These are phyloP conservation scores for Barnettozyma pratensis DNA, from an alignment of 805 yeast genomes.

Conservation along the genomic window DNA sequence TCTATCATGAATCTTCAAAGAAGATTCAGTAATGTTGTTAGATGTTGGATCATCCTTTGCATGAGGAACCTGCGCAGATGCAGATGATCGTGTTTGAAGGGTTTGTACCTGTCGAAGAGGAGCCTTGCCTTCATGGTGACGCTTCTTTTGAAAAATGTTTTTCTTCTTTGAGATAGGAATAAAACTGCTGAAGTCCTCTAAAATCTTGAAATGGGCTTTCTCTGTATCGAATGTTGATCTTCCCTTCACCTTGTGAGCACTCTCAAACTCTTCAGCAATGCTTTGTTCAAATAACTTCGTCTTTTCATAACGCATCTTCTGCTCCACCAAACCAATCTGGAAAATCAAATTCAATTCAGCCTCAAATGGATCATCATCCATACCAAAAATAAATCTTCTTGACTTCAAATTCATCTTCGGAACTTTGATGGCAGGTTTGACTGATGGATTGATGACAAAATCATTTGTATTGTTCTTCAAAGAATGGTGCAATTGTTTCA, in stretches of 20 bases:
- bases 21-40: not conserved
- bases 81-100: not conserved
- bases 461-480: slow-evolving; percentile 37
- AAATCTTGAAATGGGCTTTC: slow-evolving; percentile 3
- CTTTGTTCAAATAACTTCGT: slow-evolving; percentile 34
- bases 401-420: slow-evolving; percentile 57
- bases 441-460: slow-evolving; percentile 34
- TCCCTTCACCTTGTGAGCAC: slow-evolving; percentile 1
- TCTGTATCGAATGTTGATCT: slow-evolving; percentile 9
- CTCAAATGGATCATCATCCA: slow-evolving; percentile 92
- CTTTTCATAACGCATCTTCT: slow-evolving; percentile 53
- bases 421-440: slow-evolving; percentile 39
- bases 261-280: slow-evolving; percentile 17
- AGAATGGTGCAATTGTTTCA: slow-evolving; percentile 53
- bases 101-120: not conserved
- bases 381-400: slow-evolving; percentile 49
- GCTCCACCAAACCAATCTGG: slow-evolving; percentile 65
- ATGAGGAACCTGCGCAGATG: slow-evolving; percentile 1
- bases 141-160: slow-evolving; percentile 1
- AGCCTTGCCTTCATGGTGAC: not conserved
- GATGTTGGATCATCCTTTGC: not conserved
- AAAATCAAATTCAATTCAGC: slow-evolving; percentile 58
- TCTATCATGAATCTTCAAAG: slow-evolving; percentile 3
- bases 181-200: slow-evolving; percentile 5
- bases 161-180: slow-evolving; percentile 7